A percentile compares a stretch with the other conserved stretches of the same genome.
Conservation (phyloP, 352 stramenopile species). For the Phytopythium mirpurense region DNA sequence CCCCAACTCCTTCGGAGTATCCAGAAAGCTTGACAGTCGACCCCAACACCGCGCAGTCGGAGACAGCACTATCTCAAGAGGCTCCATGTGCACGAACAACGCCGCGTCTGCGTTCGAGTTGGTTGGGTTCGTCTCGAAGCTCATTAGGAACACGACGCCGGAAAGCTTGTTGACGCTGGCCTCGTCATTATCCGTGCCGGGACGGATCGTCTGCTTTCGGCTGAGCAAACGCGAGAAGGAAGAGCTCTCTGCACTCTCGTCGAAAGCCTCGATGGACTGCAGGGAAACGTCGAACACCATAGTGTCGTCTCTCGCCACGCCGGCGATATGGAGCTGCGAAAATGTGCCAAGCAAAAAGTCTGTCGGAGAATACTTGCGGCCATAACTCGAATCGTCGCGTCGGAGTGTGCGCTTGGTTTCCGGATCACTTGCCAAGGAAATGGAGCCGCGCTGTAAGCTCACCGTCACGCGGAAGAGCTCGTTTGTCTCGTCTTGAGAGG, state of each 20-base stretch:
- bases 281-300: constrained; percentile 82
- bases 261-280: constrained; percentile 81
- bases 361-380: constrained; percentile 57
- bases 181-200: constrained; percentile 39
- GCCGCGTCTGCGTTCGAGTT: constrained; percentile 63
- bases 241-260: constrained; percentile 82
- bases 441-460: constrained; percentile 60
- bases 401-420: constrained; percentile 61
- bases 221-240: constrained; percentile 77
- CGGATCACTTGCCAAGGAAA: constrained; percentile 71
- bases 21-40: constrained; percentile 63
- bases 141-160: constrained; percentile 77
- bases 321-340: constrained; percentile 69
- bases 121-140: constrained; percentile 72
- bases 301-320: constrained; percentile 56
- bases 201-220: constrained; percentile 48
- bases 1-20: constrained; percentile 69
- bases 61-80: constrained; percentile 82
- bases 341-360: constrained; percentile 80
- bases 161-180: constrained; percentile 59
- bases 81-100: constrained; percentile 82
- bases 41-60: constrained; percentile 82
- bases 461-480: constrained; percentile 74
- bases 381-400: constrained; percentile 61
- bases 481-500: constrained; percentile 27